These are phyloP conservation scores for Hysterium pulicare DNA, from an alignment of 2,329 filamentous ascomycete species.

Conservation along the genomic window DNA sequence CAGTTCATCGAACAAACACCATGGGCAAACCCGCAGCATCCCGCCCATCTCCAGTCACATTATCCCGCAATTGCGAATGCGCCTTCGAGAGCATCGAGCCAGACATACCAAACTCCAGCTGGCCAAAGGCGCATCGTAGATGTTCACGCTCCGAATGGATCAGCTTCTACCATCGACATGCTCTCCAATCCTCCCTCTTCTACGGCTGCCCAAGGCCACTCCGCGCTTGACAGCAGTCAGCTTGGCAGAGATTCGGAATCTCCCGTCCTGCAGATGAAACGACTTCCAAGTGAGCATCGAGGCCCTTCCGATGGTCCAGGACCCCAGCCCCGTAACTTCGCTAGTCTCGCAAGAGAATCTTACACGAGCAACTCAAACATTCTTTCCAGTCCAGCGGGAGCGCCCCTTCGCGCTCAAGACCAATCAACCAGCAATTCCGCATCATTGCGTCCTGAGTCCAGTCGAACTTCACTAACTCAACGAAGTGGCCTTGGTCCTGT, in stretches of 20 bases:
- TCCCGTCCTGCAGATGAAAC: slow-evolving; percentile 37
- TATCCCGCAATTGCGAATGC: slow-evolving; percentile 21
- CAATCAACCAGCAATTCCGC: slow-evolving; percentile 15
- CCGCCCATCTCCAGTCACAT: slow-evolving; percentile 35
- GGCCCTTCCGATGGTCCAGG: slow-evolving; percentile 24
- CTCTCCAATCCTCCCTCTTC: slow-evolving; percentile 38
- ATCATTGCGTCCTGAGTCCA: slow-evolving; percentile 19
- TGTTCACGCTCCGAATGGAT: slow-evolving; percentile 34
- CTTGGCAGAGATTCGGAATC: slow-evolving; percentile 33
- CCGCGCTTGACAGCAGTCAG: slow-evolving; percentile 18
- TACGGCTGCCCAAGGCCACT: slow-evolving; percentile 13
- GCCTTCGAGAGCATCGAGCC: slow-evolving; percentile 22
- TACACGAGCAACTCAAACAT: slow-evolving; percentile 20
- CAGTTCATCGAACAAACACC: slow-evolving; percentile 86
- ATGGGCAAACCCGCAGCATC: slow-evolving; percentile 80
- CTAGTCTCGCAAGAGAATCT: slow-evolving; percentile 21
- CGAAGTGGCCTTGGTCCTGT: slow-evolving; percentile 28
- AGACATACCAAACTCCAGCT: slow-evolving; percentile 33
- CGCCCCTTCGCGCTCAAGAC: slow-evolving; percentile 13
- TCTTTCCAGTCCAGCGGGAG: slow-evolving; percentile 27
- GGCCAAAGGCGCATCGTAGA: slow-evolving; percentile 34
- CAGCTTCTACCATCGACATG: slow-evolving; percentile 38
- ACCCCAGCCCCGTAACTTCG: slow-evolving; percentile 23
- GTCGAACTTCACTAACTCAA: slow-evolving; percentile 22
- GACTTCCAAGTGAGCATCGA: slow-evolving; percentile 26